Evolutionary conservation across 345 rosid species (phyloP), one percentile per base, ranked within the genome.

Genomic region (Aquilaria malaccensis): DNA sequence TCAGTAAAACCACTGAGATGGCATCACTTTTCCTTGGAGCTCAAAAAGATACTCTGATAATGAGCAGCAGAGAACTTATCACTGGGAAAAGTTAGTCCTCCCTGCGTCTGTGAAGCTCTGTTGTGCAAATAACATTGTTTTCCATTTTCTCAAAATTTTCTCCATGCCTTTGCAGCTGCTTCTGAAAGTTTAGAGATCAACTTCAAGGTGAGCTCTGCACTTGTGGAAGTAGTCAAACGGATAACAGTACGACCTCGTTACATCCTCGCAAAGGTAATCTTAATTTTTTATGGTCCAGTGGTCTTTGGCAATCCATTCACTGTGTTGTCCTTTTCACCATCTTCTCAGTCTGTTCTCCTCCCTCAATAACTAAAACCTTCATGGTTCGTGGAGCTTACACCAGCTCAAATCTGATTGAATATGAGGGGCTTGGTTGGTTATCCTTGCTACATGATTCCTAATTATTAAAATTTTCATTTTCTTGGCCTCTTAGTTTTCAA

Each of bases 201-300:
- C 78, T 87, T 82, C 79, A 86, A 80, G 77, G 98, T 93, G 77
- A 93, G 98, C 84, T 89, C 98, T 60, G 97, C 98, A 3, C 71
- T 93, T 63, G 98, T 93, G 69, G 97, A 93, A 80, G 79, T 89
- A 67, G 95, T 89, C 61, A 81, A 82, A 73, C 76, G 77, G 70
- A 85, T 93, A 74, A 77, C 77, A 30, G 79, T 85, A 45, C 81
- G 94, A 73, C 98, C 98, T 62, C 93, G 98, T 52, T 93, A 89
- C 71, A 89, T 93, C 70, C 93, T 92, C 59, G 98, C 98, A 51
- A 93, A 93, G 98, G 98, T 91, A 77, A 37, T 55, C 67, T 46
- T 43, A 11, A 54, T 67, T 59, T 33, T 64, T 49, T 41, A 53
- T 47, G n/a, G 31, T 13, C 12, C 50, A 60, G 13, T 55, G 14